Evolutionary conservation across 2,329 filamentous ascomycete species (phyloP).

Genomic region (Ustulina deusta): DNA sequence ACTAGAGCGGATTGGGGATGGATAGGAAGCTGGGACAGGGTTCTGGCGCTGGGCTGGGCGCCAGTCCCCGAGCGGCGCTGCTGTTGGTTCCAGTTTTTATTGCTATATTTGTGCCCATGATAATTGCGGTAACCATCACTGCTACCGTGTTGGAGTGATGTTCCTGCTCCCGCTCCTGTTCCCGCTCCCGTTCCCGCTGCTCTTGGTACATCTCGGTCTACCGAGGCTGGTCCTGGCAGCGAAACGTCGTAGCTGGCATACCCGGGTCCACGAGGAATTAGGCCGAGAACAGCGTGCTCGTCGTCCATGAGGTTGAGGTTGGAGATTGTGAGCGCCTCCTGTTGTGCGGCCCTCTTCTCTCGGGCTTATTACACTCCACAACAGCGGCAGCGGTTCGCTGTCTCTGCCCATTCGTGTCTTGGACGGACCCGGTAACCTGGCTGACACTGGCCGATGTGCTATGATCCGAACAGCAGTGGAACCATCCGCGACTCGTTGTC

Average conservation of each 20-base stretch:
- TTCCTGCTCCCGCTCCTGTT: background rate
- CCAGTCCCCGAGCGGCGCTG: conserved; percentile 9
- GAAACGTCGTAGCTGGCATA: conserved; percentile 2
- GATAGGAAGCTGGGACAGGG: conserved; percentile 20
- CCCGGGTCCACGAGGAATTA: conserved; percentile 26
- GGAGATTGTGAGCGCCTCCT: conserved; percentile 6
- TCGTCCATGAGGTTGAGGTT: conserved; percentile 28
- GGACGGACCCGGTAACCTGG: conserved; percentile 17
- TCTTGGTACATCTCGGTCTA: background rate
- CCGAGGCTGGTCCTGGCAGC: background rate
- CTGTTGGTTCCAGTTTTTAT: conserved; percentile 34
- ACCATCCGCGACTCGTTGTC: background rate
- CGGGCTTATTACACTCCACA: background rate
- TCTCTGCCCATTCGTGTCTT: conserved; percentile 25
- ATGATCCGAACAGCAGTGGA: conserved; percentile 1
- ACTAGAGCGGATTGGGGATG: conserved; percentile 39
- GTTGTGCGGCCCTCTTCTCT: conserved; percentile 1
- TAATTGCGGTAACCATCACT: conserved; percentile 23
- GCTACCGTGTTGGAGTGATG: background rate
- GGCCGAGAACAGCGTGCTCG: conserved; percentile 19
- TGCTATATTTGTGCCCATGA: conserved; percentile 32
- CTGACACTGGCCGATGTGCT: conserved; percentile 8
- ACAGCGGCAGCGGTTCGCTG: background rate
- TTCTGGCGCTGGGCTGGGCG: conserved; percentile 16
- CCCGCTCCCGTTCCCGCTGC: background rate